Percentiles rank a stretch among this genome's conserved stretches.
These are phyloP conservation scores for Rhamnella rubrinervis DNA, from an alignment of 331 rosid species.

Conservation along the genomic window DNA sequence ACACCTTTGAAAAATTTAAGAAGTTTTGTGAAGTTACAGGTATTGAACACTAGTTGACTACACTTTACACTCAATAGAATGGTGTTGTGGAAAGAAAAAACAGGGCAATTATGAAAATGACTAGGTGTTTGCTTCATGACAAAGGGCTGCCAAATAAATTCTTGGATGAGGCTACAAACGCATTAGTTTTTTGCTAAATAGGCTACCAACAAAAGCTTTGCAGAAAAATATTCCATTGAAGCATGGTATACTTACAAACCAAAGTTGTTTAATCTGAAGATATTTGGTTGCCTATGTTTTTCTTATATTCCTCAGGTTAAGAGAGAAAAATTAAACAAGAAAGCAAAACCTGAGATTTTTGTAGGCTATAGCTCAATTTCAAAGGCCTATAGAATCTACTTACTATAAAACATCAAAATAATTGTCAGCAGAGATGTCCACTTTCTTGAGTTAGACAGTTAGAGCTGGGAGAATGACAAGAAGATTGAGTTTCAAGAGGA, in stretches of 20 bases:
- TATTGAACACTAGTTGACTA: background rate
- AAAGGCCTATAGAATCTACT: background rate
- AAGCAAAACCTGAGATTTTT: background rate
- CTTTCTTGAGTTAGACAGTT: no score
- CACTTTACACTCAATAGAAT: constrained; percentile 10
- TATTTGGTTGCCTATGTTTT: no score
- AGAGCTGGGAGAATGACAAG: no score
- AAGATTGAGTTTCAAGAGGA: no score
- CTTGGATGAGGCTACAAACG: background rate
- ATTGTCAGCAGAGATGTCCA: no score
- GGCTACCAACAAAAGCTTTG: background rate
- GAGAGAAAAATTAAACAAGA: background rate
- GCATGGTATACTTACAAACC: constrained; percentile 6
- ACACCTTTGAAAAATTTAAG: background rate
- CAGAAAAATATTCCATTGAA: background rate
- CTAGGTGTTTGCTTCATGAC: background rate
- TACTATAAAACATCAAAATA: no score
- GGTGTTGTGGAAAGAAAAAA: constrained; percentile 5
- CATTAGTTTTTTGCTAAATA: background rate
- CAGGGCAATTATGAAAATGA: background rate
- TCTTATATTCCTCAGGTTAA: no score
- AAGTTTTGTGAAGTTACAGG: background rate
- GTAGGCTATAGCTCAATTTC: background rate
- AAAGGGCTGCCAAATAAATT: background rate
- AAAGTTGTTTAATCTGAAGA: background rate